Evolutionary conservation across 2,329 filamentous ascomycete species (phyloP), one percentile per base, ranked within the genome.

Genomic region (Chalaropsis thielavioides): DNA sequence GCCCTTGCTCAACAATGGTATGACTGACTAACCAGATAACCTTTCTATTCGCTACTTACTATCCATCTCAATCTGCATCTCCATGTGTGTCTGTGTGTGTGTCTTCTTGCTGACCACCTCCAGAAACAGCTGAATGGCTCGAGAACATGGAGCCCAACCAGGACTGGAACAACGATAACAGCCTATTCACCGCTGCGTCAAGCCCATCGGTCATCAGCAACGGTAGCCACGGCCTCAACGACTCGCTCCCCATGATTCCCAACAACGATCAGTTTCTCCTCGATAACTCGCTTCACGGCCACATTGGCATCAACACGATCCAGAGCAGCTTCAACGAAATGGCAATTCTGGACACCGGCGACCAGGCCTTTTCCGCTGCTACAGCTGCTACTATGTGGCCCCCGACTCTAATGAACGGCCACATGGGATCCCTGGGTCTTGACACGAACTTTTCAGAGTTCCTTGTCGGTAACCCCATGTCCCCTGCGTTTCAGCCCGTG

Each of bases 201-300:
- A 97, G 94, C 15, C 94, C 94, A 17, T 97, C 94, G 8, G 91
- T 91, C 59, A 92, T 97, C 74, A 97, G 92, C 77, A 95, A 90
- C 54, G 90, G 89, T 67, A 97, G 92, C 75, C 92, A 95, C 72
- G 92, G 89, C 51, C 43, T 66, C 22, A 44, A 60, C 38, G 65
- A 66, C 17, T 56, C 62, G 44, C 49, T 66, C 7, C 65, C 65
- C 2, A 64, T 66, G 62, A 66, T 66, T 15, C 65, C 65, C 27
- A 66, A 64, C 22, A 66, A 62, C 24, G 65, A 66, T n/a, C 62
- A 61, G 44, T 66, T 66, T 19, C 58, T 66, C 38, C 58, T 66
- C 31, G 65, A 66, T 24, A 54, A 58, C 22, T 56, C 64, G 8
- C 24, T 64, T 27, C 65, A 61, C 8, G 62, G 56, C 15, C 54